Percentiles rank a stretch among this genome's conserved stretches.
Evolutionary conservation across 2,329 filamentous ascomycete genomes (phyloP).

Genomic region (Pseudogymnoascus sp.): DNA sequence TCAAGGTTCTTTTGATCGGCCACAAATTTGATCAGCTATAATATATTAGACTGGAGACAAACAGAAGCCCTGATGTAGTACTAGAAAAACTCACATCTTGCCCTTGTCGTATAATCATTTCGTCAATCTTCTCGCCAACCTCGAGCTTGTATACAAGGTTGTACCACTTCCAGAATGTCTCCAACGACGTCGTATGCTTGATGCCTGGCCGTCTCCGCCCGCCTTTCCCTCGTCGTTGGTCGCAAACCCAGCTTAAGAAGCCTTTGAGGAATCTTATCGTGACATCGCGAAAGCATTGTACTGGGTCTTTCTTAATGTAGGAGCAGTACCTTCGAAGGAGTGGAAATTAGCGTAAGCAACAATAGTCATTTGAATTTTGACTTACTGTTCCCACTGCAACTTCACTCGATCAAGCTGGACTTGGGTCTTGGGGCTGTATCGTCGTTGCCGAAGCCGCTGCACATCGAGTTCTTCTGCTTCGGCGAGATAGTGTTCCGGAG

Average conservation of each 20-base stretch:
- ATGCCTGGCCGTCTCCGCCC: slow-evolving; percentile 11
- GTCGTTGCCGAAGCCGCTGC: no score
- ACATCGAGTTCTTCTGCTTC: no score
- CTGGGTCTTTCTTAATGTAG: slow-evolving; percentile 16
- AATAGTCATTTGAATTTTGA: neutral
- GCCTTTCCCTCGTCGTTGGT: slow-evolving; percentile 14
- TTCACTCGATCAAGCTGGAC: slow-evolving; percentile 10
- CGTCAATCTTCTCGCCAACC: slow-evolving; percentile 8
- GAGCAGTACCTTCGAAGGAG: slow-evolving; percentile 16
- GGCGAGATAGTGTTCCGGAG: no score
- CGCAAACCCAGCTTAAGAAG: slow-evolving; percentile 14
- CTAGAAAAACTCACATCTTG: slow-evolving; percentile 1
- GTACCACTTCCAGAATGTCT: slow-evolving; percentile 25
- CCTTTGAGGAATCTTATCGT: slow-evolving; percentile 10
- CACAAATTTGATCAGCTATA: slow-evolving; percentile 24
- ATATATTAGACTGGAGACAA: slow-evolving; percentile 1
- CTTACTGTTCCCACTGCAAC: slow-evolving; percentile 8
- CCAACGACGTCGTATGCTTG: slow-evolving; percentile 17
- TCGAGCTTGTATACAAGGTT: slow-evolving; percentile 5
- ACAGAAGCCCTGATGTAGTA: neutral
- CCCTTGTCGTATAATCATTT: slow-evolving; percentile 7
- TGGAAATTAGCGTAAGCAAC: neutral
- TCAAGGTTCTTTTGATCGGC: slow-evolving; percentile 22
- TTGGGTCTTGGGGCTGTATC: no score
- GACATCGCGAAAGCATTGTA: slow-evolving; percentile 10